Base-by-base conservation (phyloP, 257 asterid species). In the Solanum stenotomum region DNA sequence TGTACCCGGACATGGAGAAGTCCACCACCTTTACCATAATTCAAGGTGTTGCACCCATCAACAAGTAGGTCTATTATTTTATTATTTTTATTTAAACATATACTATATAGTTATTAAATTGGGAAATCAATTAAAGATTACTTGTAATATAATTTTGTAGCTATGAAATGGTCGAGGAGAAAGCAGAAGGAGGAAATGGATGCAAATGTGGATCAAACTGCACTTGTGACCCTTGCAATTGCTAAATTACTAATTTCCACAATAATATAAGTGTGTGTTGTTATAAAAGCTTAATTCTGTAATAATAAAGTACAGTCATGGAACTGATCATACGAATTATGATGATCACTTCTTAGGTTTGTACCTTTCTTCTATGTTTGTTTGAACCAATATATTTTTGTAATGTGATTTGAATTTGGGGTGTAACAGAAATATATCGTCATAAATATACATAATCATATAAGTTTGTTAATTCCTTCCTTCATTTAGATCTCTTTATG, bases 151-250 rank as follows among this genome's bases (percentile, higher is more conserved):
- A 34, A 31, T 56, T 13, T 15, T 68, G 52, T 40, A 76, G n/a
- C 38, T 59, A 74, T 78, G 88, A 88, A 37, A 52, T n/a, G 49
- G 67, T 52, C 1, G 89, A 85, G 63, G 91, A 78, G 86, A 38
- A 76, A 31, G 93, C 90, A 42, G n/a, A n/a, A n/a, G 79, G 42
- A 72, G 93, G 90, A 87, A 15, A 15, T 49, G 90, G 34, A 23
- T 91, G 92, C 93, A 90, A 88, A 49, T 88, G 93, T 75, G 93
- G 93, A 85, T 33, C 92, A 40, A 88, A 31, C 87, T 88, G 92
- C 88, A 77, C 9, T 1, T 89, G 93, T 49, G 89, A 91, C 74
- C 93, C 93, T 40, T 89, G 93, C 89, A 91, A 37, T 35, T 91
- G 91, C 61, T 91, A 85, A 88, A 11, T 71, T 33, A 29, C 78